These are phyloP conservation scores for Schizothecium vesticola DNA, from an alignment of 495 filamentous ascomycete species.

Conservation along the genomic window DNA sequence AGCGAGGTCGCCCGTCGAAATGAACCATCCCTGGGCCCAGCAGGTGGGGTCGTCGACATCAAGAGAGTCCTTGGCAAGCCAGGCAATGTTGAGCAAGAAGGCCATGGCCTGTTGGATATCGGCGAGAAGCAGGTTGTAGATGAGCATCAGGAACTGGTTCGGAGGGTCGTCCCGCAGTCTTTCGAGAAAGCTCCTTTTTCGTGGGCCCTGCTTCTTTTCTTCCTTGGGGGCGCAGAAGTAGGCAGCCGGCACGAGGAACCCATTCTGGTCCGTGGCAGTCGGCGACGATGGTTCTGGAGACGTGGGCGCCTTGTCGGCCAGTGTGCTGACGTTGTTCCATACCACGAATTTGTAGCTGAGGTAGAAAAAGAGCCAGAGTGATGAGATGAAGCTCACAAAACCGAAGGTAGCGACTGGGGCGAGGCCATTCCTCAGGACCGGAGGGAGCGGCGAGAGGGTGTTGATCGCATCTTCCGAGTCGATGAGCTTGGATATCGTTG, in stretches of 20 bases:
- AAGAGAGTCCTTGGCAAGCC: constrained; percentile 53
- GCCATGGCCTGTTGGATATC: constrained; percentile 66
- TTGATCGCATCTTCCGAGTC: constrained; percentile 22
- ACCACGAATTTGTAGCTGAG: constrained; percentile 53
- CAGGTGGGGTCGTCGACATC: constrained; percentile 52
- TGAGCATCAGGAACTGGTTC: constrained; percentile 70
- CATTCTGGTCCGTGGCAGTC: constrained; percentile 17
- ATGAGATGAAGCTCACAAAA: constrained; percentile 55
- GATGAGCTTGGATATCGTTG: constrained; percentile 9
- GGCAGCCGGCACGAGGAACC: constrained; percentile 22
- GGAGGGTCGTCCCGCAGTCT: constrained; percentile 27
- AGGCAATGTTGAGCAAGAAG: constrained; percentile 62
- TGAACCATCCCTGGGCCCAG: constrained; percentile 66
- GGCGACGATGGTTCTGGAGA: constrained; percentile 21
- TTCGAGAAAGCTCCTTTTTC: constrained; percentile 8
- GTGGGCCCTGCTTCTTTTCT: constrained; percentile 1
- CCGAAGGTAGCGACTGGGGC: constrained; percentile 54
- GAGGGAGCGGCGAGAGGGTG: constrained; percentile 45
- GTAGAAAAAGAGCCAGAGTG: constrained; percentile 46
- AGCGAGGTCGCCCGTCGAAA: constrained; percentile 63
- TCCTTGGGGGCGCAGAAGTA: constrained; percentile 20
- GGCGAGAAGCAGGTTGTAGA: constrained; percentile 68
- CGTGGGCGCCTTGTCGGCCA: constrained; percentile 4
- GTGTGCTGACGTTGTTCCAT: constrained; percentile 38
- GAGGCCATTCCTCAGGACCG: constrained; percentile 45